Base-by-base conservation (phyloP, 2,329 filamentous ascomycete species). In the Graphium sp. region DNA sequence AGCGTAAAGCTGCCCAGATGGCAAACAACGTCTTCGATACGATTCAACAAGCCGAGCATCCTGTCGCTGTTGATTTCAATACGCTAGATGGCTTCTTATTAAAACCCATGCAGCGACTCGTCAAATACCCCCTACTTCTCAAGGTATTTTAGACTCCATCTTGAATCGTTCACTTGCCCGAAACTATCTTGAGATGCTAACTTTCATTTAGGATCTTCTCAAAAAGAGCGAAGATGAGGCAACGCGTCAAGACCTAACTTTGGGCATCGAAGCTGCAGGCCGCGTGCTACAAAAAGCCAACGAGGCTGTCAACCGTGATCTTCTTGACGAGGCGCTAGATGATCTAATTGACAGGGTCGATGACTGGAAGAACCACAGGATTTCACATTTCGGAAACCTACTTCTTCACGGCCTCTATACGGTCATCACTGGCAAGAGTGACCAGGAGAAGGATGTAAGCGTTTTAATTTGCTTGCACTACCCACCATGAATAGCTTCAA, bases 31-130 rank as follows among this genome's bases (percentile, higher is more conserved):
- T 87, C 34, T 94, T 91, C 49, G 79, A 89, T 42, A 91, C 89
- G 49, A 82, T 95, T 29, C 68, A 70, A 39, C 56, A 68, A 18
- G 81, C 81, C 24, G 77, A 68, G 28, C 83, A 73, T 30, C 72
- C 65, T 39, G 89, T 94, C 44, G 82, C 89, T 5, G 75, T 81
- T 35, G 83, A 87, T 41, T 81, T 81, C 33, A 84, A 87, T 36
- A 83, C 83, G 0, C 58, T 95, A 11, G 84, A 89, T 40, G 84
- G 84, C 4, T 98, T 98, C 46, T 59, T 98, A 18, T 63, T 98
- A 28, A 98, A 98, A 48, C 89, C 89, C 2, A 94, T 98, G 63
- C 89, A 98, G 52, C 71, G 89, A 41, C 58, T 98, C 33, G 82
- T 87, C 28, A 94, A 94, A 52, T 98, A 95, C 46, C 89, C 89